A percentile compares a stretch with the other conserved stretches of the same genome.
Evolutionary conservation across 306 rosid genomes (phyloP).

Genomic region (Inga leiocalycina): DNA sequence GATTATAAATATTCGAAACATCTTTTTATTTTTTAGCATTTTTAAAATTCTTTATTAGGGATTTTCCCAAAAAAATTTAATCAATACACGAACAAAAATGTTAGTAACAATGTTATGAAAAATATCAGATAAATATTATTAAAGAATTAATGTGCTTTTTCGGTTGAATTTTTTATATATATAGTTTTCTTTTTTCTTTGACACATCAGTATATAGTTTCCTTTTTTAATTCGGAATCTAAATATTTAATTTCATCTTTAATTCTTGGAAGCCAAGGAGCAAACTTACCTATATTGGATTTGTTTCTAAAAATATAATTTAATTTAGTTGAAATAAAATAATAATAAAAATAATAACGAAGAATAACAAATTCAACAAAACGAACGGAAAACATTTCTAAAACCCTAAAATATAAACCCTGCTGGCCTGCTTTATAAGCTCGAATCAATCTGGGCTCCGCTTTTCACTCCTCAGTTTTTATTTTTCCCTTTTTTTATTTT

Average conservation of each 20-base stretch:
- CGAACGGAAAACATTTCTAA: not conserved
- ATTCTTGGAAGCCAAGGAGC: not conserved
- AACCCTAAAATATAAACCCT: conserved; percentile 37
- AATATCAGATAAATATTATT: too few species aligned
- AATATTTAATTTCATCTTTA: not conserved
- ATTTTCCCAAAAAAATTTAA: too few species aligned
- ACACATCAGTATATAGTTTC: too few species aligned
- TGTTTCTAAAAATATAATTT: not conserved
- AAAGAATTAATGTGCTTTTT: too few species aligned
- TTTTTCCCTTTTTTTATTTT: not conserved
- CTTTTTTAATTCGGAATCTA: too few species aligned
- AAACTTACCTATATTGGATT: not conserved
- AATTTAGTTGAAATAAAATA: not conserved
- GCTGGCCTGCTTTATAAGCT: conserved; percentile 17
- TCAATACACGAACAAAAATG: too few species aligned
- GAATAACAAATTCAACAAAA: not conserved
- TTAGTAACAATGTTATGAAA: too few species aligned
- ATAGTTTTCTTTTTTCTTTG: too few species aligned
- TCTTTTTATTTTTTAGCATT: too few species aligned
- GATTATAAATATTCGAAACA: too few species aligned
- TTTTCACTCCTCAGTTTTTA: conserved; percentile 25
- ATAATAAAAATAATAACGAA: not conserved
- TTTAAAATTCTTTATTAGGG: too few species aligned
- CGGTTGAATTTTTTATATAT: too few species aligned
- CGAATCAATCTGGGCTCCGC: conserved; percentile 19